Conservation (phyloP, 805 yeast species). For the Zygotorulaspora danielsina region DNA sequence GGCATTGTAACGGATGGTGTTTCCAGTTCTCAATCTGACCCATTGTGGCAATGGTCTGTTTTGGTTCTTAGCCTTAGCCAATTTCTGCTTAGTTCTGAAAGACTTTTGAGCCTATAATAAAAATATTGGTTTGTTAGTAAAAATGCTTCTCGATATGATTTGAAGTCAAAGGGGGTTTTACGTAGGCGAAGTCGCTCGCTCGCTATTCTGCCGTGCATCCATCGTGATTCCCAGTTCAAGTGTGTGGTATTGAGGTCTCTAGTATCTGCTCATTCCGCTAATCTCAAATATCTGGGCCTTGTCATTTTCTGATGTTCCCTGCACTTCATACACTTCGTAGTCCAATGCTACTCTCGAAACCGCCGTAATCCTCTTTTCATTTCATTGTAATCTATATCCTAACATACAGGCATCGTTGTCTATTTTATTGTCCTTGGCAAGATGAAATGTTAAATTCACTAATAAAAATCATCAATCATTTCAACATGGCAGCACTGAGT, state of each 20-base stretch:
- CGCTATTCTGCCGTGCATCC: too few relatives aligned
- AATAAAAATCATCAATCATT: too few relatives aligned
- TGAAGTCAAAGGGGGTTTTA: neutral
- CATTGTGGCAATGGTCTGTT: slow-evolving; percentile 99
- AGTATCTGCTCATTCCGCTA: too few relatives aligned
- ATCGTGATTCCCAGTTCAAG: too few relatives aligned
- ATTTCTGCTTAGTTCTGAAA: slow-evolving; percentile 95
- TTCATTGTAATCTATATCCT: neutral
- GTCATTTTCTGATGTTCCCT: too few relatives aligned
- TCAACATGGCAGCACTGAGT: too few relatives aligned
- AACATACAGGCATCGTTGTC: slow-evolving; percentile 44
- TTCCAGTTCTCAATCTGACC: slow-evolving; percentile 97
- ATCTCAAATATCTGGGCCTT: too few relatives aligned
- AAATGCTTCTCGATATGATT: neutral
- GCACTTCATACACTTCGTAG: too few relatives aligned
- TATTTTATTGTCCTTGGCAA: slow-evolving; percentile 25
- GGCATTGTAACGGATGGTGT: slow-evolving; percentile 98
- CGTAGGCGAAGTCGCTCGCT: too few relatives aligned
- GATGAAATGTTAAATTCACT: neutral
- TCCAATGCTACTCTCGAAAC: too few relatives aligned
- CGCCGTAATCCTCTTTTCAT: too few relatives aligned
- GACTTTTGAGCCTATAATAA: slow-evolving; percentile 77
- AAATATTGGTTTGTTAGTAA: neutral
- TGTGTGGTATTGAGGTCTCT: too few relatives aligned
- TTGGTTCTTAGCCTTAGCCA: slow-evolving; percentile 98